Percentiles rank a stretch among this genome's conserved stretches.
Evolutionary conservation across 148 eudicot species (phyloP).

Genomic region (Pouteria glomerata): DNA sequence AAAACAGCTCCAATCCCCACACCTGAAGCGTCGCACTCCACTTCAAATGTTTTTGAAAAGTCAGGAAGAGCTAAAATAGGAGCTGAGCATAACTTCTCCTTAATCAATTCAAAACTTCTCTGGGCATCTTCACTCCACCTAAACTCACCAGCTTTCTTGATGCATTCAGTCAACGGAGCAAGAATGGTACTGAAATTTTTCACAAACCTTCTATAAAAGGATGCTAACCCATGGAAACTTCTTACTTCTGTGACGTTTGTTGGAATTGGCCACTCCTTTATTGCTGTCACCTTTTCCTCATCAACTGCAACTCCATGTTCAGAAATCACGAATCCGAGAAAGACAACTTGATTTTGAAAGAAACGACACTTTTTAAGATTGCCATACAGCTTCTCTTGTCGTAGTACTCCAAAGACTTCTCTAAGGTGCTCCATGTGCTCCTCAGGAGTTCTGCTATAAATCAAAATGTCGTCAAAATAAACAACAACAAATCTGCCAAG

Average conservation of each 20-base stretch:
- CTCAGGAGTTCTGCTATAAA: not conserved
- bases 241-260: not conserved
- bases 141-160: not conserved
- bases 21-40: not conserved
- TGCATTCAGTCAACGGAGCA: not conserved
- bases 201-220: no score
- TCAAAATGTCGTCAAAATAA: no score
- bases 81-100: no score
- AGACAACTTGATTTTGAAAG: not conserved
- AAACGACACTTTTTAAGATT: not conserved
- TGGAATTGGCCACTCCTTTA: not conserved
- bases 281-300: not conserved
- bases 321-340: not conserved
- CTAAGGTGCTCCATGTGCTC: not conserved
- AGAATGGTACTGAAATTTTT: not conserved
- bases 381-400: no score
- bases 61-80: no score
- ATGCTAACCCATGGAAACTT: constrained; percentile 1
- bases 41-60: not conserved
- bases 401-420: not conserved
- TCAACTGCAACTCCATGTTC: not conserved
- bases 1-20: no score
- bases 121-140: not conserved
- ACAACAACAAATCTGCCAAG: not conserved
- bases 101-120: not conserved